Evolutionary conservation across 2,329 filamentous ascomycete species (phyloP), one percentile per base, ranked within the genome.

Genomic region (Scedosporium minutisporum): DNA sequence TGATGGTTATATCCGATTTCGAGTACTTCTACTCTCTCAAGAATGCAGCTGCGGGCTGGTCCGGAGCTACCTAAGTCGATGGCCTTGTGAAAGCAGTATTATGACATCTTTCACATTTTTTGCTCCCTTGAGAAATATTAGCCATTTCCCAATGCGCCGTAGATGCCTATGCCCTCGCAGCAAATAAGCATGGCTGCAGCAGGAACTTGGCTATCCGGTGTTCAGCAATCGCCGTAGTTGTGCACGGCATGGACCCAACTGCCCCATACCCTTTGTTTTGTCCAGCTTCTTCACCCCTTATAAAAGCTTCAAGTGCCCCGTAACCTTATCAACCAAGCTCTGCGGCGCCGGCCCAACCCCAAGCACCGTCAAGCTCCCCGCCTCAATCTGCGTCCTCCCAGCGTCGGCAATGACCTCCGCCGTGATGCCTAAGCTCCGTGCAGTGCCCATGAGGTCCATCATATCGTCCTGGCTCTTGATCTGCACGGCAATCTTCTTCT

Each of bases 381-480:
- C 87, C 61, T 92, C 93, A 74, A 99, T 97, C 83, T 99, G 95
- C 57, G 95, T 99, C 65, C 95, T 85, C 14, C 95, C 95, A n/a
- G 95, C 95, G 76, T 99, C 95, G 70, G 90, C 87, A 67, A 99
- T 93, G 61, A 96, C 87, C 73, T 93, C 89, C 61, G 93, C 91
- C 65, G 91, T 93, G 64, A 99, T 75, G 1, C 95, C 93, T 64
- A 97, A 73, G 72, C 87, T 91, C 65, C 91, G 82, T 3, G 95
- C 95, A 73, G 88, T 87, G 62, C 87, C 89, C 76, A 93, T 88
- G 68, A 89, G 76, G 65, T 78, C 77, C 65, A 95, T 76, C 68
- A 96, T 76, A 72, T 96, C 91, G 42, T 96, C 91, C 76, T 97
- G 89, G 65, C 86, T 87, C 77, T 93, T 95, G 67, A 88, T 82